phyloP scores from a whole-genome alignment of 78 protist species.

The Acrasis kona region DNA sequence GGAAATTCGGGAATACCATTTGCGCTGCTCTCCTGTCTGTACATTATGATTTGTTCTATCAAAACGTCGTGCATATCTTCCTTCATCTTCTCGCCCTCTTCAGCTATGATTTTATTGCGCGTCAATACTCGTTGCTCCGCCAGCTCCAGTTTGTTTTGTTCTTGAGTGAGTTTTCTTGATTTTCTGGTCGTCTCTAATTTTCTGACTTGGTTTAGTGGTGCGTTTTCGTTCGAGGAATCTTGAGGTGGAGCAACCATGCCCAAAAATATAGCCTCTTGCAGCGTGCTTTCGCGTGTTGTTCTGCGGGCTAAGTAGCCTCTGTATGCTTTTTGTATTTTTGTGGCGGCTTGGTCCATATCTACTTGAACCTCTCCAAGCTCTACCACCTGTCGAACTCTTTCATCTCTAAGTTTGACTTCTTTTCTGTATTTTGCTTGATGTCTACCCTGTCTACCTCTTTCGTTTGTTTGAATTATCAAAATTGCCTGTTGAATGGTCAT shows the following conservation, averaged over 20 bases:
- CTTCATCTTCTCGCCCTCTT: conserved; percentile 46
- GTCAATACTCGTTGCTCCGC: not conserved
- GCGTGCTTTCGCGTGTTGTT: not conserved
- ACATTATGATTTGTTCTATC: not conserved
- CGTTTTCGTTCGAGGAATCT: not conserved
- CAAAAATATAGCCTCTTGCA: conserved; percentile 42
- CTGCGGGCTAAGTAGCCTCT: conserved; percentile 24
- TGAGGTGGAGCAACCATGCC: conserved; percentile 16
- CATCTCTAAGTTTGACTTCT: conserved; percentile 20
- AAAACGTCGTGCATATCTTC: conserved; percentile 36
- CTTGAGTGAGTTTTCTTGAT: not conserved
- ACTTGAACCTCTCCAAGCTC: conserved; percentile 17
- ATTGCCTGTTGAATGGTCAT: conserved; percentile 19
- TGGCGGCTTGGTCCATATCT: conserved; percentile 32
- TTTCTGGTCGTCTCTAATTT: not conserved
- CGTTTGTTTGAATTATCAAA: conserved; percentile 27
- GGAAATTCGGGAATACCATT: conserved; percentile 30
- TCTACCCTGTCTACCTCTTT: conserved; percentile 51
- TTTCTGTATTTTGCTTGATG: conserved; percentile 26
- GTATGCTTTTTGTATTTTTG: not conserved
- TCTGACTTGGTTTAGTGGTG: too few relatives aligned
- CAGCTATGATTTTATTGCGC: conserved; percentile 19
- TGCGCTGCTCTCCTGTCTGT: not conserved
- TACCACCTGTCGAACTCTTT: not conserved
- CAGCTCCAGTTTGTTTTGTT: not conserved